Evolutionary conservation across 805 yeast species (phyloP).

Genomic region (Starmerella cellae): DNA sequence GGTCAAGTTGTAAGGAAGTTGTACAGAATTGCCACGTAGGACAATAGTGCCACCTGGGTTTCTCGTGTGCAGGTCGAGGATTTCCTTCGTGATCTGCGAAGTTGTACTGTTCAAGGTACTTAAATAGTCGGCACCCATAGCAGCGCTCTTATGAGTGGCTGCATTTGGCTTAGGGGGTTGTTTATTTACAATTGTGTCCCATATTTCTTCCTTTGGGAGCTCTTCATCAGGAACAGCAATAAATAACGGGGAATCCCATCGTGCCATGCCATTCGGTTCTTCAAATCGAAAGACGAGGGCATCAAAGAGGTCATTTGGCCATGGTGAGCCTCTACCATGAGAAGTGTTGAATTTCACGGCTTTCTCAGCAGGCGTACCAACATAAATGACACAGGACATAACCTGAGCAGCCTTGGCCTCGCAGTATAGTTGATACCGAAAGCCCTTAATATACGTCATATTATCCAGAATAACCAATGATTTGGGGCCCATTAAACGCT

Average conservation of each 20-base stretch:
- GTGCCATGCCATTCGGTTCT: slow-evolving; percentile 71
- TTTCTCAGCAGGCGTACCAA: slow-evolving; percentile 50
- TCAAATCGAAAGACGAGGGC: slow-evolving; percentile 77
- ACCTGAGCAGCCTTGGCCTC: slow-evolving; percentile 80
- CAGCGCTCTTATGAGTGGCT: slow-evolving; percentile 73
- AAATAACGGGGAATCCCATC: slow-evolving; percentile 93
- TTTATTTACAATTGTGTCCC: slow-evolving; percentile 34
- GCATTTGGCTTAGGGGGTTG: slow-evolving; percentile 64
- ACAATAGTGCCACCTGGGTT: slow-evolving; percentile 26
- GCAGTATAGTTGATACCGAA: slow-evolving; percentile 84
- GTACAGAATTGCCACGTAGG: slow-evolving; percentile 35
- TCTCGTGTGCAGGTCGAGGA: slow-evolving; percentile 51
- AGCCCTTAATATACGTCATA: slow-evolving; percentile 83
- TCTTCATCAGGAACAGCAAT: slow-evolving; percentile 42
- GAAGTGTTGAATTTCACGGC: slow-evolving; percentile 50
- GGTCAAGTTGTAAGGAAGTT: slow-evolving; percentile 53
- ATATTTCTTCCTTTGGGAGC: slow-evolving; percentile 51
- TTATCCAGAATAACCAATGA: slow-evolving; percentile 76
- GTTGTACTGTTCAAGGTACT: slow-evolving; percentile 68
- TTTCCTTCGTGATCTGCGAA: slow-evolving; percentile 45
- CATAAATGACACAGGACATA: slow-evolving; percentile 70
- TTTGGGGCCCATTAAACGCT: slow-evolving; percentile 55
- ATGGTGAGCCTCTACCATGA: slow-evolving; percentile 29
- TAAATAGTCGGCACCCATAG: slow-evolving; percentile 59
- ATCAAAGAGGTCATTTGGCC: slow-evolving; percentile 54